Evolutionary conservation across 2,329 filamentous ascomycete genomes (phyloP).

Genomic region (Verticillium nubilum): DNA sequence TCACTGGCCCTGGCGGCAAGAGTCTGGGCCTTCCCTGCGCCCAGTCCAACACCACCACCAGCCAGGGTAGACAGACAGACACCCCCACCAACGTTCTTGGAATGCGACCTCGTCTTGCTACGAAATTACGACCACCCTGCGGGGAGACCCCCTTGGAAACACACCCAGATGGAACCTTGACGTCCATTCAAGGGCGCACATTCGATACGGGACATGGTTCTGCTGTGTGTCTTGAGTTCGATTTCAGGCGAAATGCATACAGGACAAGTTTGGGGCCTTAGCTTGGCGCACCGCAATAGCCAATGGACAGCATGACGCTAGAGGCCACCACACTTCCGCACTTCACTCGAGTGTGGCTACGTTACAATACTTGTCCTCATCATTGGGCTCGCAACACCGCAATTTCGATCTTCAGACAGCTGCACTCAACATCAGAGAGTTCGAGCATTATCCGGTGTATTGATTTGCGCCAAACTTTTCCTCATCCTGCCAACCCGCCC

Average conservation of each 20-base stretch:
- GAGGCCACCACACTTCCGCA: background rate
- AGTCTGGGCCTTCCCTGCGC: background rate
- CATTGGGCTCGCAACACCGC: too few species aligned
- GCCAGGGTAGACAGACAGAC: background rate
- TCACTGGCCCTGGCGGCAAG: background rate
- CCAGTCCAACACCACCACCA: background rate
- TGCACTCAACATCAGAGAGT: slow-evolving; percentile 1
- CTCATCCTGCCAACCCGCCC: slow-evolving; percentile 20
- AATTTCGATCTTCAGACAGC: background rate
- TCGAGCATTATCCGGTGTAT: slow-evolving; percentile 24
- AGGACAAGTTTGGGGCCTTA: background rate
- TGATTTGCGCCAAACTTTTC: slow-evolving; percentile 20
- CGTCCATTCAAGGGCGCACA: background rate
- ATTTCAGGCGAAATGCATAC: too few species aligned
- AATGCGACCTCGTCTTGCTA: background rate
- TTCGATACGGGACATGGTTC: too few species aligned
- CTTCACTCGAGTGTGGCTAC: too few species aligned
- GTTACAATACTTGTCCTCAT: too few species aligned
- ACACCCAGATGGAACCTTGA: background rate
- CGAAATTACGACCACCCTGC: background rate
- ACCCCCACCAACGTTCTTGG: background rate
- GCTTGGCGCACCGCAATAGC: background rate
- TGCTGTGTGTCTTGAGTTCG: too few species aligned
- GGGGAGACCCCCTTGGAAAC: background rate
- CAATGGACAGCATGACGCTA: background rate